Conservation (phyloP, 768 basidiomycete species). For the Leccinum longicurvipes region DNA sequence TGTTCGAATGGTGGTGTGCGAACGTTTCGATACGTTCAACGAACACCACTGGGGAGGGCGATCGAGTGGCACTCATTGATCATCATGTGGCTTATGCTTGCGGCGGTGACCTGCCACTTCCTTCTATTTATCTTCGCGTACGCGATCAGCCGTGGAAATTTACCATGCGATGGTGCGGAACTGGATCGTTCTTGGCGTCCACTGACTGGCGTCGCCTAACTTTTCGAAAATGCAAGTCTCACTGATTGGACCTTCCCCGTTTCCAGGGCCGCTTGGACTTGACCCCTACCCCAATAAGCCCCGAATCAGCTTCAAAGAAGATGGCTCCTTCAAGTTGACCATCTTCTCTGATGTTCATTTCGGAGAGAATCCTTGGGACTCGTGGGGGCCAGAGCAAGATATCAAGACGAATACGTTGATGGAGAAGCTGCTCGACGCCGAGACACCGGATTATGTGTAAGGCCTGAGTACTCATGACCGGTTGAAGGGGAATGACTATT, state of each 20-base stretch:
- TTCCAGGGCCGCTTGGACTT: conserved; percentile 6
- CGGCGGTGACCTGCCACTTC: neutral
- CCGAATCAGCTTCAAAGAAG: conserved; percentile 50
- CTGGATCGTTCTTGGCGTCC: neutral
- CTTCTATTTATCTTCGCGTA: conserved; percentile 13
- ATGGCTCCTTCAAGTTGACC: conserved; percentile 69
- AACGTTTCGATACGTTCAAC: neutral
- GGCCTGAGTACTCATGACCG: conserved; percentile 14
- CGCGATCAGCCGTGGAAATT: conserved; percentile 8
- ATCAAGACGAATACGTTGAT: conserved; percentile 58
- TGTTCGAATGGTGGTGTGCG: neutral
- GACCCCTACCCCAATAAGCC: conserved; percentile 46
- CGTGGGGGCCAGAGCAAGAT: conserved; percentile 67
- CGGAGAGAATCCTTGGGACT: conserved; percentile 72
- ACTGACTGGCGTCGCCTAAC: neutral
- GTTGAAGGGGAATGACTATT: neutral
- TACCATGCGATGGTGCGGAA: neutral
- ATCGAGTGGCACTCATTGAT: neutral
- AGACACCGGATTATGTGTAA: conserved; percentile 69
- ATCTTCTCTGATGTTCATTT: conserved; percentile 75
- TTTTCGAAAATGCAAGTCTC: neutral
- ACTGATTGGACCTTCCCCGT: neutral
- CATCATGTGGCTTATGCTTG: conserved; percentile 4
- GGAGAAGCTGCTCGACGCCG: conserved; percentile 50
- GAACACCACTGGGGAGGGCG: no score